These are phyloP conservation scores for Trichoderma citrinoviride DNA, from an alignment of 2,329 filamentous ascomycete species.

Conservation along the genomic window DNA sequence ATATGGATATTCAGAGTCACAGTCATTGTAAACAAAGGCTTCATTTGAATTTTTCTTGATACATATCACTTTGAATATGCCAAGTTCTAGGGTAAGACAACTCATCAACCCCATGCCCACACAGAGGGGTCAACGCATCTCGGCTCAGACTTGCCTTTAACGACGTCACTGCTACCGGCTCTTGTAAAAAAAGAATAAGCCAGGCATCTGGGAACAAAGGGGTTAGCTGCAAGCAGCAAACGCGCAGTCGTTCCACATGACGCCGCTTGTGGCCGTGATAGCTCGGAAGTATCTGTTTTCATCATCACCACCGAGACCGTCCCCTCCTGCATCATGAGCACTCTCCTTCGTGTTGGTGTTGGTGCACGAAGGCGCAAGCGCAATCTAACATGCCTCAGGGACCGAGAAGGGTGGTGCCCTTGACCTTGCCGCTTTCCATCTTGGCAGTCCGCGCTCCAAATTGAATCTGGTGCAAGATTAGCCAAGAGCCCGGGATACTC, in stretches of 20 bases:
- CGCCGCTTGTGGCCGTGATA: slow-evolving; percentile 31
- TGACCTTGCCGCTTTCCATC: slow-evolving; percentile 69
- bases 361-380: not conserved
- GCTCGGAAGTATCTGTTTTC: slow-evolving; percentile 73
- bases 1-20: not conserved
- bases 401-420: slow-evolving; percentile 62
- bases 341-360: not conserved
- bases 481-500: not conserved
- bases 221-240: slow-evolving; percentile 50
- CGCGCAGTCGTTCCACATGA: slow-evolving; percentile 39
- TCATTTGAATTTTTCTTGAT: not conserved
- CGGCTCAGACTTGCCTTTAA: slow-evolving; percentile 67
- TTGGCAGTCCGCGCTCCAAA: slow-evolving; percentile 81
- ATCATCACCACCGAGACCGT: slow-evolving; percentile 59
- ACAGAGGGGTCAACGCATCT: not conserved
- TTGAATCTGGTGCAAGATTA: slow-evolving; percentile 59
- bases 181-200: slow-evolving; percentile 12
- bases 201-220: slow-evolving; percentile 33
- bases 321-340: not conserved
- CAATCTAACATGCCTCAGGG: slow-evolving; percentile 35
- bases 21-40: not conserved
- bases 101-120: not conserved
- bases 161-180: slow-evolving; percentile 46
- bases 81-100: not conserved
- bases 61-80: not conserved